Conservation (phyloP, 441 rosid genomes). For the Gossypium schwendimanii region DNA sequence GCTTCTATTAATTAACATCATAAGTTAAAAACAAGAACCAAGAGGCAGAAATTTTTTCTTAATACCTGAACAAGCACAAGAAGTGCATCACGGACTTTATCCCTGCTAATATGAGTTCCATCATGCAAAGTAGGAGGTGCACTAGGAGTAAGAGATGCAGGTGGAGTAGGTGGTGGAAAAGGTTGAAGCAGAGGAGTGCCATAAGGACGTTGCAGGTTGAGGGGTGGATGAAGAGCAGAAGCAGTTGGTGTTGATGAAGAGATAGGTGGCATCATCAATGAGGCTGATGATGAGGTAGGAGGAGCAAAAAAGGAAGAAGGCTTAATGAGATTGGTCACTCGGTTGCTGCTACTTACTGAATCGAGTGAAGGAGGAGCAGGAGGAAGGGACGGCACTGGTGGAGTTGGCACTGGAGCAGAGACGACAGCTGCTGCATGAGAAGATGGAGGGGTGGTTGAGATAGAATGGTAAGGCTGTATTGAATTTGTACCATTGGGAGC, state of each 20-base stretch:
- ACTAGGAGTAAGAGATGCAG: conserved; percentile 52
- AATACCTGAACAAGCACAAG: conserved; percentile 54
- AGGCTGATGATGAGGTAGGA: conserved; percentile 35
- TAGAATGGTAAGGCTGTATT: conserved; percentile 33
- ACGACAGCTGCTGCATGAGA: conserved; percentile 29
- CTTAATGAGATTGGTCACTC: conserved; percentile 44
- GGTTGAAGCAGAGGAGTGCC: conserved; percentile 69
- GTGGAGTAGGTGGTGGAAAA: conserved; percentile 66
- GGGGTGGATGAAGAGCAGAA: conserved; percentile 39
- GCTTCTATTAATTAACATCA: not conserved
- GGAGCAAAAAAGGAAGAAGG: conserved; percentile 52
- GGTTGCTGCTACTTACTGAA: conserved; percentile 32
- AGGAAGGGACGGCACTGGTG: conserved; percentile 30
- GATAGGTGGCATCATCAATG: conserved; percentile 37
- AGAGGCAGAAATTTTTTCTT: not conserved
- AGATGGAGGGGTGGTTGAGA: conserved; percentile 31
- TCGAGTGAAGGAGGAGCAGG: conserved; percentile 35
- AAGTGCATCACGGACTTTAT: conserved; percentile 58
- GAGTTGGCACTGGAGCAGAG: conserved; percentile 29
- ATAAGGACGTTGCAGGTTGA: conserved; percentile 51
- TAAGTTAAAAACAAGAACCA: not conserved
- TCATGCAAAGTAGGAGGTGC: conserved; percentile 19
- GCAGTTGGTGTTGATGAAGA: conserved; percentile 37
- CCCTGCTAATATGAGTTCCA: conserved; percentile 39
- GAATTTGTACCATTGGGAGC: conserved; percentile 28